Conservation (phyloP, 1,284 basidiomycete species). For the Kalmanozyma brasiliensis region DNA sequence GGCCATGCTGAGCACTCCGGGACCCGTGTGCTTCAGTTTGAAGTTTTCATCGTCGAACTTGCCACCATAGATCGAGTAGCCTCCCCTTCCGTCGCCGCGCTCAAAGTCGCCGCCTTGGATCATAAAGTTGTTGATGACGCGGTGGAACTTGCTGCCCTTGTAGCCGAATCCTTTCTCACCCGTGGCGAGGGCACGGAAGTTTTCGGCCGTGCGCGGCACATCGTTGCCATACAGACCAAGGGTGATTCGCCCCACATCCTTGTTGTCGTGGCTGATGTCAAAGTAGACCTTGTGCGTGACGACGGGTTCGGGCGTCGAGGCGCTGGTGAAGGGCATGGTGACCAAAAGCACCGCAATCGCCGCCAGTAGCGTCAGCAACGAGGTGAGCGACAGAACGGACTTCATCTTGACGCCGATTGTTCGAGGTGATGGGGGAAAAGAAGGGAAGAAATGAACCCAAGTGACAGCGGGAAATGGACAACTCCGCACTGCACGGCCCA, state of each 20-base stretch:
- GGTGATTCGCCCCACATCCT: constrained; percentile 59
- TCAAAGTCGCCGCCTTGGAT: constrained; percentile 67
- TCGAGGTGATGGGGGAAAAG: background rate
- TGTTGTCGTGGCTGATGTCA: constrained; percentile 63
- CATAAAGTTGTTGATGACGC: constrained; percentile 76
- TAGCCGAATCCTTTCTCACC: constrained; percentile 78
- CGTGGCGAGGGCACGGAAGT: constrained; percentile 64
- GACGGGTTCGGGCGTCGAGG: constrained; percentile 28
- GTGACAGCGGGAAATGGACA: too few species aligned
- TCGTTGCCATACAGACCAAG: constrained; percentile 62
- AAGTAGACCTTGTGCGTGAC: constrained; percentile 63
- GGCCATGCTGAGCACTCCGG: constrained; percentile 59
- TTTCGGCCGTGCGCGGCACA: constrained; percentile 63
- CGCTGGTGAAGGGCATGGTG: constrained; percentile 67
- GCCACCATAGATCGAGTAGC: constrained; percentile 63
- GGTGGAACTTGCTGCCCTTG: constrained; percentile 76
- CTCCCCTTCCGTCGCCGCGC: constrained; percentile 64
- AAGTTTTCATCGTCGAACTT: constrained; percentile 63
- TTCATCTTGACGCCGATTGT: constrained; percentile 14
- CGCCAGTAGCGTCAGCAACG: constrained; percentile 68
- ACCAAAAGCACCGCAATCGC: constrained; percentile 65
- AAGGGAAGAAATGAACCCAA: background rate
- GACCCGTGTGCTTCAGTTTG: constrained; percentile 59
- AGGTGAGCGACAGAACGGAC: constrained; percentile 69
- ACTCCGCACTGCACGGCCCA: background rate